Conservation (phyloP, 345 rosid genomes). For the Tarenaya hassleriana region DNA sequence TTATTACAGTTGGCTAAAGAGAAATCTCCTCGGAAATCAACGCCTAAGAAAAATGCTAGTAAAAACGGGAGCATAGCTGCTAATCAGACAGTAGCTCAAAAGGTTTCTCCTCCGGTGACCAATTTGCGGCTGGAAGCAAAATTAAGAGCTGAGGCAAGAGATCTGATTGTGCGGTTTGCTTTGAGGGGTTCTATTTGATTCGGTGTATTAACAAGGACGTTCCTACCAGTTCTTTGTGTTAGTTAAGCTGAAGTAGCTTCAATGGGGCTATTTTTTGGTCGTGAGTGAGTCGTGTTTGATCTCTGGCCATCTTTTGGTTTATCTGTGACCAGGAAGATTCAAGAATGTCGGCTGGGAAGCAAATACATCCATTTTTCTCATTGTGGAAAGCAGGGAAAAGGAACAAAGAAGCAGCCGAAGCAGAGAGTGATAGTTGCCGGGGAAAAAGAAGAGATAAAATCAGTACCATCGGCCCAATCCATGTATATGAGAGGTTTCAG, state of each 20-base stretch:
- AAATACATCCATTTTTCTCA: conserved; percentile 80
- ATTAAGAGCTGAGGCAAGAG: conserved; percentile 68
- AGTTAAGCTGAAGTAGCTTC: conserved; percentile 8
- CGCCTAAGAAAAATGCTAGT: conserved; percentile 49
- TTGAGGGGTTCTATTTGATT: not conserved
- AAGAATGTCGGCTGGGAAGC: conserved; percentile 58
- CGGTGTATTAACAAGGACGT: not conserved
- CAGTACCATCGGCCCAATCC: conserved; percentile 62
- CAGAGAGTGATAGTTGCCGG: conserved; percentile 23
- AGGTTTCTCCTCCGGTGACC: conserved; percentile 35
- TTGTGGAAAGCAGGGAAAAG: conserved; percentile 45
- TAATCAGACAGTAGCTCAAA: conserved; percentile 22
- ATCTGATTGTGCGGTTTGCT: not conserved
- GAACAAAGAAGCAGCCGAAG: conserved; percentile 36
- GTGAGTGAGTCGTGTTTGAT: conserved; percentile 6
- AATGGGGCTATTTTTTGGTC: conserved; percentile 5
- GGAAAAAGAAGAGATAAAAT: conserved; percentile 29
- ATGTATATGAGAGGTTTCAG: conserved; percentile 68
- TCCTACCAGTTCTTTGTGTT: not conserved
- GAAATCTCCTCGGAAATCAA: conserved; percentile 41
- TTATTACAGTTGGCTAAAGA: conserved; percentile 19
- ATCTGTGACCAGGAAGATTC: conserved; percentile 64
- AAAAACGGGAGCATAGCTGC: conserved; percentile 25
- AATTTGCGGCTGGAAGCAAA: conserved; percentile 77
- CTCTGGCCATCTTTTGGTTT: conserved; percentile 17